Percentiles rank a stretch among this genome's conserved stretches.
These are phyloP conservation scores for Pseudonitzschia multistriata DNA, from an alignment of 108 stramenopile species.

Conservation along the genomic window DNA sequence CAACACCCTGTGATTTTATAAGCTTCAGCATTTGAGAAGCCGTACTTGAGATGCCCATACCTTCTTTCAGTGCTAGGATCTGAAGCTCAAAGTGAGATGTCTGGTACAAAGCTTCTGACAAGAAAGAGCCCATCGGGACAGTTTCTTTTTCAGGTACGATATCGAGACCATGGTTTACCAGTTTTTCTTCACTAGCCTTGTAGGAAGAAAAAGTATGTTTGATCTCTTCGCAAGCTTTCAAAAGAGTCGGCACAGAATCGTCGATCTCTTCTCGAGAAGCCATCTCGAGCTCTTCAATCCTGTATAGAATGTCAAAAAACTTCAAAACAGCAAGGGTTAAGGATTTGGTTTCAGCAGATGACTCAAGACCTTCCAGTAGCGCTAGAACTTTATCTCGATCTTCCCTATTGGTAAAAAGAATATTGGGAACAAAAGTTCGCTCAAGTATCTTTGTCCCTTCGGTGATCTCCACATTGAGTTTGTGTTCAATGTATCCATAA, in stretches of 20 bases:
- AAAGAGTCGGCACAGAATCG: constrained; percentile 9
- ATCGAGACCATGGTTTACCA: constrained; percentile 10
- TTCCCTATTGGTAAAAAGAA: constrained; percentile 43
- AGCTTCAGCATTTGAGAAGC: constrained; percentile 29
- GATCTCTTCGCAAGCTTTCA: constrained; percentile 21
- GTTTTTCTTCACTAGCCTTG: constrained; percentile 15
- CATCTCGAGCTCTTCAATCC: constrained; percentile 12
- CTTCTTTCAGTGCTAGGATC: constrained; percentile 16
- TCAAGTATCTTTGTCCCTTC: constrained; percentile 42
- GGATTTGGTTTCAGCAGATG: constrained; percentile 13
- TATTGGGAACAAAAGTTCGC: constrained; percentile 52
- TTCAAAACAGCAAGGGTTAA: constrained; percentile 16
- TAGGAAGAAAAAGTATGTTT: constrained; percentile 24
- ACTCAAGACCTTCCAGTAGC: constrained; percentile 16
- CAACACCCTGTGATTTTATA: constrained; percentile 10
- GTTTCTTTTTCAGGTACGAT: constrained; percentile 13
- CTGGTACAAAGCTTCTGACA: constrained; percentile 31
- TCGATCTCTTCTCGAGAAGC: constrained; percentile 19
- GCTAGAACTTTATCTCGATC: constrained; percentile 1
- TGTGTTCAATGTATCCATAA: constrained; percentile 43
- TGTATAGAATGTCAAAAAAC: constrained; percentile 26
- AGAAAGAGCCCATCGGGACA: constrained; percentile 30
- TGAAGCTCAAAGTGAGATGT: constrained; percentile 29
- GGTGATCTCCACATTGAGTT: constrained; percentile 30
- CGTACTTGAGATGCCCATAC: constrained; percentile 14